Conservation (phyloP, 208 protist species). For the Trichomonas gallinae region DNA sequence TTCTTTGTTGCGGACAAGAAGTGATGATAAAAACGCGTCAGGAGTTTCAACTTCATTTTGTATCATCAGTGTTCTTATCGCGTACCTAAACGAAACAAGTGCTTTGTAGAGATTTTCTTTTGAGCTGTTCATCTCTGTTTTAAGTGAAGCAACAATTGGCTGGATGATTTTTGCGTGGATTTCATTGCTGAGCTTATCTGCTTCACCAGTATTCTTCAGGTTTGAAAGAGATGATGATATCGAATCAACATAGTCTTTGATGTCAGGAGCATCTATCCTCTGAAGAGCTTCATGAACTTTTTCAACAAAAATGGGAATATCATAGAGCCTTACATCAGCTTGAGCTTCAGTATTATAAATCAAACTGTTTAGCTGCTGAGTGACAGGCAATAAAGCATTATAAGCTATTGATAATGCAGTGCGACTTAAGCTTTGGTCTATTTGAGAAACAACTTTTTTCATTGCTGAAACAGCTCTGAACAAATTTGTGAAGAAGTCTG, state of each 20-base stretch:
- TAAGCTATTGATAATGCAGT: background rate
- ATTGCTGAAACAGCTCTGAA: background rate
- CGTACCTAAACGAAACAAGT: background rate
- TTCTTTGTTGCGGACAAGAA: background rate
- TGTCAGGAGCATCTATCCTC: too few species aligned
- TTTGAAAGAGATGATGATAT: too few species aligned
- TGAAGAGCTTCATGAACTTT: background rate
- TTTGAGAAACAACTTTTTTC: background rate
- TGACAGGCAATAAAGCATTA: background rate
- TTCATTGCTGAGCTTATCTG: background rate
- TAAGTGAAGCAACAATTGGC: background rate
- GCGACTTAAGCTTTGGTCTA: background rate
- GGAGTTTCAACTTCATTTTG: background rate
- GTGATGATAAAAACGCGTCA: background rate
- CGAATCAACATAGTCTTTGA: too few species aligned
- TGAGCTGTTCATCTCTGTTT: background rate
- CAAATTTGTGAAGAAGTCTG: background rate
- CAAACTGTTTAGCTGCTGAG: background rate
- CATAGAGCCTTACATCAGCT: background rate
- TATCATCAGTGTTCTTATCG: background rate
- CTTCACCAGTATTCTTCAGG: background rate
- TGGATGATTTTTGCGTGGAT: background rate
- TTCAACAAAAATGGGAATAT: background rate
- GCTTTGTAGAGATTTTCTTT: background rate
- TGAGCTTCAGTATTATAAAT: background rate